Conservation (phyloP, 202 grass and related monocot species). For the Setaria viridis region DNA sequence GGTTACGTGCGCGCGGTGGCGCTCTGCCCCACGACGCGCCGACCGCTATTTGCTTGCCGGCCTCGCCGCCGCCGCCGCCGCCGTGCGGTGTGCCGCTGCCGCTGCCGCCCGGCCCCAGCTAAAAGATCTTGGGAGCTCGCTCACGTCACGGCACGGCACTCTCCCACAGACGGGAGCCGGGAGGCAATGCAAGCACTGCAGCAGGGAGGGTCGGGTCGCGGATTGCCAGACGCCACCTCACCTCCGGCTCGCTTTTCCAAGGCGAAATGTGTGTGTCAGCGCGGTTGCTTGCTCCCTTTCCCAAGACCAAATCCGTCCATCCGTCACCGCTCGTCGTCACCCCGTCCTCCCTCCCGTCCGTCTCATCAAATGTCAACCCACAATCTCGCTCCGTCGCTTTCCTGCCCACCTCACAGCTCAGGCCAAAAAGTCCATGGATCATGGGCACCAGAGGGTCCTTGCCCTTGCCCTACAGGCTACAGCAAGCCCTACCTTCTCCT, state of each 20-base stretch:
- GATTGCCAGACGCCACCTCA: not conserved
- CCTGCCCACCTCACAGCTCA: not conserved
- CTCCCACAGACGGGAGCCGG: not conserved
- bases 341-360: not conserved
- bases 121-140: conserved; percentile 12
- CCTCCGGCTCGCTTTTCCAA: not conserved
- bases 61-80: not conserved
- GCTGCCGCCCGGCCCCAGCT: not conserved
- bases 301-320: conserved; percentile 35
- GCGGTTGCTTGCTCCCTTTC: conserved; percentile 45
- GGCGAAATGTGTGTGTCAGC: not conserved
- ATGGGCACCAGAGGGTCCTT: not conserved
- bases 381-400: not conserved
- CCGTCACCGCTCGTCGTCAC: not conserved
- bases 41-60: conserved; percentile 11
- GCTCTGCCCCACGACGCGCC: not conserved
- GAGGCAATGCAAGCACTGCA: not conserved
- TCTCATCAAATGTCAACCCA: conserved; percentile 44
- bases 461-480: not conserved
- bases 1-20: not conserved
- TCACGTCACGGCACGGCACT: conserved; percentile 14
- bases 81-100: not conserved
- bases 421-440: conserved; percentile 35
- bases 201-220: not conserved
- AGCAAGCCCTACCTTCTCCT: not conserved